A percentile compares a stretch with the other conserved stretches of the same genome.
phyloP scores from a whole-genome alignment of 2,329 filamentous ascomycete genomes.

The Colletotrichum lini region DNA sequence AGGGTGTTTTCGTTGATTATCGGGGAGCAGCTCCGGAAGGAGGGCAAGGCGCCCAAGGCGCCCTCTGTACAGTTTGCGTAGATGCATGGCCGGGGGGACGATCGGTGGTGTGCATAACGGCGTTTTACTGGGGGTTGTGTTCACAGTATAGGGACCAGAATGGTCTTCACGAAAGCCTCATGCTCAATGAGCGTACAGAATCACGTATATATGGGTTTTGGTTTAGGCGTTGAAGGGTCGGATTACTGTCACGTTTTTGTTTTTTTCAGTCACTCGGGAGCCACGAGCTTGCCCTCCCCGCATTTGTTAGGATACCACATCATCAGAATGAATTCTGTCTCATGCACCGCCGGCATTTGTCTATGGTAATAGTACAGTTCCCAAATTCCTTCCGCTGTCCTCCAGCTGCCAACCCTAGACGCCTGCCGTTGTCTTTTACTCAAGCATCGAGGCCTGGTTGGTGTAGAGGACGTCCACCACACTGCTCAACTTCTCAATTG shows the following conservation, averaged over 20 bases:
- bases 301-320: constrained; percentile 41
- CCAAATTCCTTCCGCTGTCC: constrained; percentile 35
- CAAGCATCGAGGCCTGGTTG: constrained; percentile 95
- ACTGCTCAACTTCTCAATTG: constrained; percentile 96
- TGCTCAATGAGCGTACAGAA: constrained; percentile 12
- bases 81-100: neutral
- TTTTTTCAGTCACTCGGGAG: constrained; percentile 19
- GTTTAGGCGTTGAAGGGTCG: constrained; percentile 20
- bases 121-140: constrained; percentile 6
- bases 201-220: constrained; percentile 25
- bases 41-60: constrained; percentile 21
- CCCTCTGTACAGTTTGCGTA: constrained; percentile 33
- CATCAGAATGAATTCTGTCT: constrained; percentile 42
- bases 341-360: constrained; percentile 42
- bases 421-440: constrained; percentile 68
- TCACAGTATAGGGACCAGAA: constrained; percentile 46
- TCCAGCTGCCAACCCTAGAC: constrained; percentile 18
- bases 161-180: constrained; percentile 27
- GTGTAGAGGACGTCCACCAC: constrained; percentile 98
- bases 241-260: constrained; percentile 10
- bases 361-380: constrained; percentile 47
- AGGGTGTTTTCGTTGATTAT: constrained; percentile 68
- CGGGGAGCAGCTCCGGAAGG: constrained; percentile 60
- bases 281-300: constrained; percentile 17
- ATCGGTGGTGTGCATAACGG: constrained; percentile 9